phyloP scores from a whole-genome alignment of 2,329 filamentous ascomycete genomes.

The Claviceps africana region DNA sequence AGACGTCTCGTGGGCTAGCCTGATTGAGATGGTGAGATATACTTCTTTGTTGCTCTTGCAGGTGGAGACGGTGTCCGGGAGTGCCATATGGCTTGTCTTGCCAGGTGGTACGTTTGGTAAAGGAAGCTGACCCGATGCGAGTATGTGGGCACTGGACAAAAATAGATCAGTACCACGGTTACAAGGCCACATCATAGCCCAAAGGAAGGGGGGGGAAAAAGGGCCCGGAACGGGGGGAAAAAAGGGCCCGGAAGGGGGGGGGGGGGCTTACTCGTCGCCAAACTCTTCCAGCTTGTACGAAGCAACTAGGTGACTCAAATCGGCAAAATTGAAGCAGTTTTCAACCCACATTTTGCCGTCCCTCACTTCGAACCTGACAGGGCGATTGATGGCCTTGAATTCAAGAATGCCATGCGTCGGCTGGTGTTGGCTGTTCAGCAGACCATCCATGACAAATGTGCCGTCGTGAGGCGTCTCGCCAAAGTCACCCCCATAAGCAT shows the following conservation, averaged over 20 bases:
- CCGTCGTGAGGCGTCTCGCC: constrained; percentile 45
- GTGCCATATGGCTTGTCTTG: constrained; percentile 11
- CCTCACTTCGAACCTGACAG: constrained; percentile 29
- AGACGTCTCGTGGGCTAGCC: constrained; percentile 24
- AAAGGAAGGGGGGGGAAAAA: neutral
- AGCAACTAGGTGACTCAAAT: constrained; percentile 27
- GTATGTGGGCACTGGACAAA: neutral
- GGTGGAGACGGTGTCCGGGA: neutral
- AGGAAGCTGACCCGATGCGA: constrained; percentile 18
- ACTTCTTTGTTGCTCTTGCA: constrained; percentile 18
- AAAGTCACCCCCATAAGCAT: constrained; percentile 49
- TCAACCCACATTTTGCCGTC: constrained; percentile 24
- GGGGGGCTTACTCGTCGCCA: constrained; percentile 20
- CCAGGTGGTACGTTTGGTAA: constrained; percentile 28
- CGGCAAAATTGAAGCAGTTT: constrained; percentile 37
- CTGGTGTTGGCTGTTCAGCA: constrained; percentile 38
- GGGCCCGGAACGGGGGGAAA: neutral
- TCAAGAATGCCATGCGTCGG: constrained; percentile 43
- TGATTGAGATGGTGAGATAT: constrained; percentile 32
- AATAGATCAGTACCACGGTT: neutral
- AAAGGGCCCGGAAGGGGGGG: neutral
- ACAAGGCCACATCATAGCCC: neutral
- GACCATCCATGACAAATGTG: constrained; percentile 49
- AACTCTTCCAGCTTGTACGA: constrained; percentile 31
- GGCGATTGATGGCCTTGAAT: constrained; percentile 43